These are phyloP conservation scores for Gossypioides kirkii DNA, from an alignment of 345 rosid species.

Conservation along the genomic window DNA sequence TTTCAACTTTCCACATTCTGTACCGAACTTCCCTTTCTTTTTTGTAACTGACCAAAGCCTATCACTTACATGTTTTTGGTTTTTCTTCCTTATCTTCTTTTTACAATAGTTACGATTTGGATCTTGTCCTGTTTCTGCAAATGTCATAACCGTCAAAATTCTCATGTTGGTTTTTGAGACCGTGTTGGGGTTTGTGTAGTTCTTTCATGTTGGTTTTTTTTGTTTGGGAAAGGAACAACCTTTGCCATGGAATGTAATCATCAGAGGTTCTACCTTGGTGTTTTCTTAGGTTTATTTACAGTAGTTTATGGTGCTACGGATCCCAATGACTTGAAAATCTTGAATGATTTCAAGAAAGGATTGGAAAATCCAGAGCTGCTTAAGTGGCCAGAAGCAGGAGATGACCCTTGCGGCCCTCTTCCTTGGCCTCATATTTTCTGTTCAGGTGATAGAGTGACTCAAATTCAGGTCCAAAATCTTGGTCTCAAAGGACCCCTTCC, in stretches of 20 bases:
- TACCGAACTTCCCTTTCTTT: not conserved
- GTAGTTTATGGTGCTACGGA: conserved; percentile 41
- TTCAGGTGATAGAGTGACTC: conserved; percentile 41
- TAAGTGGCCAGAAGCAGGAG: conserved; percentile 54
- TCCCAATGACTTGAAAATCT: conserved; percentile 47
- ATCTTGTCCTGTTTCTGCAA: conserved; percentile 8
- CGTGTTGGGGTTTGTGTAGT: no score
- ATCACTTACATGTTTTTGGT: not conserved
- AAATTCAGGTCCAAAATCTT: conserved; percentile 57
- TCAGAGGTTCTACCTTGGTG: conserved; percentile 18
- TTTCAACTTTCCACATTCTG: not conserved
- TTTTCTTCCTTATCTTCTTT: not conserved
- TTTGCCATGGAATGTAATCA: conserved; percentile 7
- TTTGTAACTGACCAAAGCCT: not conserved
- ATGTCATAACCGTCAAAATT: not conserved
- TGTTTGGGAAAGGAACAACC: not conserved
- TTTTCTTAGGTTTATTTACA: conserved; percentile 20
- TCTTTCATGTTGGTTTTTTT: not conserved
- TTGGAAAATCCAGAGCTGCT: conserved; percentile 60
- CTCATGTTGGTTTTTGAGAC: not conserved
- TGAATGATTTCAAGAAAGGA: conserved; percentile 51
- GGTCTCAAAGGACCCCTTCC: conserved; percentile 62
- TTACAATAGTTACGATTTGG: not conserved
- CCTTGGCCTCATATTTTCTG: conserved; percentile 57
- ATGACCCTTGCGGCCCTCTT: conserved; percentile 58